Conservation (phyloP, 768 basidiomycete species). For the Daedaleopsis nitida region DNA sequence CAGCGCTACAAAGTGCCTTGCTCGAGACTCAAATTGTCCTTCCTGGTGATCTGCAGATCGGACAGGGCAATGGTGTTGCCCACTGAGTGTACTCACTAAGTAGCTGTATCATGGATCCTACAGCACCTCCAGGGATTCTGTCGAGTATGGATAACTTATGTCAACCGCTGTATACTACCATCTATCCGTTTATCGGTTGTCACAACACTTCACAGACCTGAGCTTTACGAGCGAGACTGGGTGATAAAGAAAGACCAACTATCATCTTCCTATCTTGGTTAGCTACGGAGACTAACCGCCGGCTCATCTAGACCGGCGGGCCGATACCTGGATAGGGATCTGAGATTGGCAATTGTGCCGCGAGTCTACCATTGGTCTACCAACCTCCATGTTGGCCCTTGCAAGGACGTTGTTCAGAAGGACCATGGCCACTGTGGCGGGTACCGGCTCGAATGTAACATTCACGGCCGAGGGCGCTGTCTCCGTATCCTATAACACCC, state of each 20-base stretch:
- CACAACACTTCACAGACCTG: too few relatives aligned
- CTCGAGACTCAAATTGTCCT: constrained; percentile 47
- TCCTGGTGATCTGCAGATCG: constrained; percentile 6
- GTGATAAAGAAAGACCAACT: too few relatives aligned
- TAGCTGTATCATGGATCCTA: background rate
- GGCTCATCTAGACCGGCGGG: background rate
- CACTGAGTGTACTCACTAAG: background rate
- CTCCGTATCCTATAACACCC: constrained; percentile 60
- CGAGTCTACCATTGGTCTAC: background rate
- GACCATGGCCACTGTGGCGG: constrained; percentile 17
- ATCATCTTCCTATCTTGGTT: too few relatives aligned
- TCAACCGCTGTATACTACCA: background rate
- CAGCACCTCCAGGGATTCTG: background rate
- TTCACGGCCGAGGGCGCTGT: constrained; percentile 54
- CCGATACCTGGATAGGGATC: background rate
- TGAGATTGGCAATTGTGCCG: background rate
- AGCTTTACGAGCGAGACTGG: too few relatives aligned
- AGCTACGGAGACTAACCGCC: background rate
- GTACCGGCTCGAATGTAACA: constrained; percentile 25
- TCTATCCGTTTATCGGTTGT: background rate
- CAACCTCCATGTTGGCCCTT: constrained; percentile 1
- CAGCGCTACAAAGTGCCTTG: constrained; percentile 64
- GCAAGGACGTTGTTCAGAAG: constrained; percentile 1
- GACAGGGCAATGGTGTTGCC: constrained; percentile 14
- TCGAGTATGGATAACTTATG: background rate